These are phyloP conservation scores for Aspergillus sp. DNA, from an alignment of 2,329 filamentous ascomycete species.

Conservation along the genomic window DNA sequence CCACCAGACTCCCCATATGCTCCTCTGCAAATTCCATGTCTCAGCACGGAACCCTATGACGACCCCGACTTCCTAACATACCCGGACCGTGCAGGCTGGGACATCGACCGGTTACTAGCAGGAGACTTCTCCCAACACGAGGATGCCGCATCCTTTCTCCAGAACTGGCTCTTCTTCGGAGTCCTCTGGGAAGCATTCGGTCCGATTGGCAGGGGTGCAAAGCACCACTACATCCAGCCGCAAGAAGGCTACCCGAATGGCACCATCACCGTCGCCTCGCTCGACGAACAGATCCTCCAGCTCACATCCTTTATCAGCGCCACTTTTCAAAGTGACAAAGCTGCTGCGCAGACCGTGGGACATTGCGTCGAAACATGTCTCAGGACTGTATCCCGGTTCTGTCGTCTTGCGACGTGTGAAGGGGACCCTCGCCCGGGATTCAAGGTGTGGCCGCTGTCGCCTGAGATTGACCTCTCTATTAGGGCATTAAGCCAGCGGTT, in stretches of 20 bases:
- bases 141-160: not conserved
- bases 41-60: slow-evolving; percentile 2
- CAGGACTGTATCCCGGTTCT: not conserved
- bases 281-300: slow-evolving; percentile 1
- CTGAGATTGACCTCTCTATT: slow-evolving; percentile 6
- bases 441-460: not conserved
- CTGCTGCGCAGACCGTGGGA: not conserved
- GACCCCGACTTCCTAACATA: not conserved
- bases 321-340: not conserved
- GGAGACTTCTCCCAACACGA: slow-evolving; percentile 6
- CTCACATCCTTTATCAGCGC: not conserved
- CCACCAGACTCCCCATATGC: not conserved
- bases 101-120: not conserved
- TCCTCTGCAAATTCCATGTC: not conserved
- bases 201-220: not conserved
- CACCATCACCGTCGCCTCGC: not conserved
- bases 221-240: not conserved
- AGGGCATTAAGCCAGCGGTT: slow-evolving; percentile 1
- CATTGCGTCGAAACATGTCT: not conserved
- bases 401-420: slow-evolving; percentile 1
- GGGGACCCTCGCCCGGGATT: not conserved
- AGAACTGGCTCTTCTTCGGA: slow-evolving; percentile 10
- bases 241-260: not conserved
- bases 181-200: slow-evolving; percentile 9
- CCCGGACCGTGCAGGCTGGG: slow-evolving; percentile 3